A percentile compares a stretch with the other conserved stretches of the same genome.
phyloP scores from a whole-genome alignment of 2,329 filamentous ascomycete genomes.

The Pseudogymnoascus sp. region DNA sequence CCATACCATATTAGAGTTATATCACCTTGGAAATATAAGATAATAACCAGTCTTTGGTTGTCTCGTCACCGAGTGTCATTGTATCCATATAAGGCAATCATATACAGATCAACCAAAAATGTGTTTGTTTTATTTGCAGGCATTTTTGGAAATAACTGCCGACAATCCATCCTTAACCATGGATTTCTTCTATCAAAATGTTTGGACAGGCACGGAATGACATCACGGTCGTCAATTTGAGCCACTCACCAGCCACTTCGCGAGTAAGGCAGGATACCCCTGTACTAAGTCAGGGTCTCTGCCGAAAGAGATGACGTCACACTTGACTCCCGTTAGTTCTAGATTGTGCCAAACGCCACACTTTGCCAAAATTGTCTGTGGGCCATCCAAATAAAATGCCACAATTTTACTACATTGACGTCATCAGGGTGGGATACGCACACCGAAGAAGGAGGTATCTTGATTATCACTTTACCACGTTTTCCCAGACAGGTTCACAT shows the following conservation, averaged over 20 bases:
- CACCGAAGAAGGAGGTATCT: background rate
- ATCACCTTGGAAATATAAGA: slow-evolving; percentile 2
- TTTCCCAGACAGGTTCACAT: background rate
- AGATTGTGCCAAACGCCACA: slow-evolving; percentile 1
- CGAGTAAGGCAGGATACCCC: background rate
- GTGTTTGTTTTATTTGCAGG: background rate
- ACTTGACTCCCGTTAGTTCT: background rate
- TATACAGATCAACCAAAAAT: background rate
- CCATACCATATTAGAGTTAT: slow-evolving; percentile 1
- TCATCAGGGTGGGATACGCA: background rate
- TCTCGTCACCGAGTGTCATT: background rate
- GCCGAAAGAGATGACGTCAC: background rate
- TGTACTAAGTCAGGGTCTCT: background rate
- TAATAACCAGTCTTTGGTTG: background rate
- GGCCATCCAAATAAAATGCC: background rate
- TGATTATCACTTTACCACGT: slow-evolving; percentile 3
- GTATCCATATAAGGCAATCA: background rate
- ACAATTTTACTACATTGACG: slow-evolving; percentile 4
- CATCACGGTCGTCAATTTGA: background rate
- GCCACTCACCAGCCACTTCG: background rate
- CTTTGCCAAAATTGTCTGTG: background rate
- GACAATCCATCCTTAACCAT: background rate
- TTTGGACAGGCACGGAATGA: background rate
- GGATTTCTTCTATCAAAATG: background rate
- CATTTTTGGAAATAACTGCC: background rate